phyloP scores from a whole-genome alignment of 495 filamentous ascomycete species.

The Penicillium coprophilum region DNA sequence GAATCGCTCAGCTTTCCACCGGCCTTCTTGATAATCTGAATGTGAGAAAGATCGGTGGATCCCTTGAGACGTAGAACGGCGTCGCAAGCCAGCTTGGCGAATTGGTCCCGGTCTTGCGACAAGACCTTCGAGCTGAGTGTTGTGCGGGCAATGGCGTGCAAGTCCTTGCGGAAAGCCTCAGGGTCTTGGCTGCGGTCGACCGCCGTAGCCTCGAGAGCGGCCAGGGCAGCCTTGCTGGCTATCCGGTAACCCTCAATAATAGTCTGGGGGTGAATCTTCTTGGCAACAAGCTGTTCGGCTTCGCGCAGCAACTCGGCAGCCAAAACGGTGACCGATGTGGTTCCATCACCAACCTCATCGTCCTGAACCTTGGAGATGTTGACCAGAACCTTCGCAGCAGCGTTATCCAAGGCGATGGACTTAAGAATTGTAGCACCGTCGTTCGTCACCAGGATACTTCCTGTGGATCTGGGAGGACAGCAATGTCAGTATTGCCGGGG shows the following conservation, averaged over 20 bases:
- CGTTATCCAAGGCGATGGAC: conserved; percentile 98
- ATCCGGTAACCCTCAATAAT: conserved; percentile 99
- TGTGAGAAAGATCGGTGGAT: conserved; percentile 92
- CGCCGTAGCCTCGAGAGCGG: conserved; percentile 77
- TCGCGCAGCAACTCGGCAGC: conserved; percentile 94
- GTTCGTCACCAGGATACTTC: conserved; percentile 97
- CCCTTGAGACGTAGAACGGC: conserved; percentile 88
- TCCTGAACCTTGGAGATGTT: conserved; percentile 99
- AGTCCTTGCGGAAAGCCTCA: conserved; percentile 82
- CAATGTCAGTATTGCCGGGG: conserved; percentile 10
- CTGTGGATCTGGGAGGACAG: conserved; percentile 67
- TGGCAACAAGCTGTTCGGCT: conserved; percentile 93
- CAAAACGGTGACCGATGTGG: conserved; percentile 86
- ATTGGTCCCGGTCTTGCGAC: conserved; percentile 89
- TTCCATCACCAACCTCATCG: conserved; percentile 97
- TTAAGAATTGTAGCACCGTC: conserved; percentile 98
- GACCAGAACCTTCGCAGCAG: conserved; percentile 89
- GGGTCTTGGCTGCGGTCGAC: conserved; percentile 84
- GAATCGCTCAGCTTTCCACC: conserved; percentile 96
- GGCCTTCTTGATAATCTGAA: conserved; percentile 99
- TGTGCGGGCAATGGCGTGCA: conserved; percentile 89
- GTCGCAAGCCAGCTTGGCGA: conserved; percentile 86
- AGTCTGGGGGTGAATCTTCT: conserved; percentile 98
- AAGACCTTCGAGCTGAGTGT: conserved; percentile 97
- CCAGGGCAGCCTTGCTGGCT: conserved; percentile 83